Evolutionary conservation across 2,329 filamentous ascomycete species (phyloP).

Genomic region (Neofusicoccum parvum): DNA sequence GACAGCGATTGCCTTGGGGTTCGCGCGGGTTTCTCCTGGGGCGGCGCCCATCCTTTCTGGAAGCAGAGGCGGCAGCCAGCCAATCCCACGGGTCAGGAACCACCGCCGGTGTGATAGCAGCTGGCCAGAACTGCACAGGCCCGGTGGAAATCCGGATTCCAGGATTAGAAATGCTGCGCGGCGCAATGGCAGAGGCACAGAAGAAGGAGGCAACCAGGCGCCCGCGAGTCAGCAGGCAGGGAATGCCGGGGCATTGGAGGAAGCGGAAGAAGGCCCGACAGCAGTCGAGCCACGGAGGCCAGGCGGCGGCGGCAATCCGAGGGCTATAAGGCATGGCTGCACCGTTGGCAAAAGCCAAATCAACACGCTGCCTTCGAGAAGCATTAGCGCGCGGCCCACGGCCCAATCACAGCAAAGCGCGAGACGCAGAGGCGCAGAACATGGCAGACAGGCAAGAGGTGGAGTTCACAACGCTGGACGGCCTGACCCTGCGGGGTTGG

Average conservation of each 20-base stretch:
- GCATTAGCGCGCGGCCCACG: neutral
- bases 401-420: neutral
- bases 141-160: neutral
- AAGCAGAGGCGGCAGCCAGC: neutral
- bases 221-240: neutral
- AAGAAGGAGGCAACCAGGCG: too few relatives aligned
- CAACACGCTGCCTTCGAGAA: neutral
- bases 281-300: too few relatives aligned
- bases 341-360: neutral
- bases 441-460: conserved; percentile 30
- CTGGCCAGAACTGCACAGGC: neutral
- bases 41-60: neutral
- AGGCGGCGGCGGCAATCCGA: neutral
- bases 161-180: neutral
- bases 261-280: neutral
- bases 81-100: neutral
- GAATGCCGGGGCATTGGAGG: neutral
- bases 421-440: too few relatives aligned
- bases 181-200: neutral
- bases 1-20: neutral
- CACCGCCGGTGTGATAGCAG: neutral
- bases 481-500: conserved; percentile 41
- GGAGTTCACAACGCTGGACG: conserved; percentile 47
- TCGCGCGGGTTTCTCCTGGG: neutral
- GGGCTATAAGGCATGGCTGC: neutral